phyloP scores from a whole-genome alignment of 441 rosid genomes.

The Corymbia citriodora region DNA sequence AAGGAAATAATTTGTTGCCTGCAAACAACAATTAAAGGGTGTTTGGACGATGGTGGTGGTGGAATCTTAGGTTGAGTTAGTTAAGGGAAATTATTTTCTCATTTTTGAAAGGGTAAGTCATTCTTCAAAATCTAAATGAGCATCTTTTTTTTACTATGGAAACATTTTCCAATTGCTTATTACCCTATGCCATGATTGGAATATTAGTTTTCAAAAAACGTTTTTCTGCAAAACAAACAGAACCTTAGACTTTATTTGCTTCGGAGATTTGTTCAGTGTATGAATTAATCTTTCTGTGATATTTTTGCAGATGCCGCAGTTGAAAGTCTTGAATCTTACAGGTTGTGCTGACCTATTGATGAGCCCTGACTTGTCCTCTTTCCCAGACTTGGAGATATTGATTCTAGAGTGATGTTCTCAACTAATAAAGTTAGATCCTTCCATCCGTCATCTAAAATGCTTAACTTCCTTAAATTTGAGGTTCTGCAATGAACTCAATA shows the following conservation, averaged over 20 bases:
- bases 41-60: neutral
- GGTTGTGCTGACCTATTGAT: neutral
- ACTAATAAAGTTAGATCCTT: neutral
- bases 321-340: slow-evolving; percentile 2
- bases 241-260: neutral
- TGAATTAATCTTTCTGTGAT: too few relatives aligned
- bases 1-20: neutral
- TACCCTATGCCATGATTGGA: neutral
- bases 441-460: neutral
- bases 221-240: neutral
- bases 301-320: neutral
- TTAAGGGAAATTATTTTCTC: neutral
- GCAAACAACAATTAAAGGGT: neutral
- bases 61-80: neutral
- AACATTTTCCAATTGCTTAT: neutral
- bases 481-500: neutral
- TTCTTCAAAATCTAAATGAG: neutral
- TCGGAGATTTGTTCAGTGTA: neutral
- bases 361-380: neutral
- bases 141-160: neutral
- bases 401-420: neutral
- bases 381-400: neutral
- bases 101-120: neutral
- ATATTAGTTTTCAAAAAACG: neutral
- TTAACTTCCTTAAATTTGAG: neutral